Evolutionary conservation across 768 basidiomycete genomes (phyloP).

Genomic region (Suillus clintonianus): DNA sequence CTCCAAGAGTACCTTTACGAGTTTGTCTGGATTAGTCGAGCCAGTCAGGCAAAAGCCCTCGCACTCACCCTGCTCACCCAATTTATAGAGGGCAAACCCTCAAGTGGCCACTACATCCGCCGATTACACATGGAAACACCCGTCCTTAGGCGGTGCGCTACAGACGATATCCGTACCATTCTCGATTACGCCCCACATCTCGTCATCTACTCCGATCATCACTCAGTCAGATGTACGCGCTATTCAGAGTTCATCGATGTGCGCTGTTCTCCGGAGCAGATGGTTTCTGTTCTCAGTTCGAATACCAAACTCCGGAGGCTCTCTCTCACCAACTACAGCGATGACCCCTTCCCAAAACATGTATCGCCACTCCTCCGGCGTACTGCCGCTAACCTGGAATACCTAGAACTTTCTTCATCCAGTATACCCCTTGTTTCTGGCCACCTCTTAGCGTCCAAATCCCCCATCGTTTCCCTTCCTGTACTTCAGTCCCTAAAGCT

Average conservation of each 20-base stretch:
- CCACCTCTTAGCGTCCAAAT: slow-evolving; percentile 18
- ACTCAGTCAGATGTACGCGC: slow-evolving; percentile 59
- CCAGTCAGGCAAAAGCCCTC: slow-evolving; percentile 49
- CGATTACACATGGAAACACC: slow-evolving; percentile 73
- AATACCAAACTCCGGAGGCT: slow-evolving; percentile 55
- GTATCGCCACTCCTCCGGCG: slow-evolving; percentile 55
- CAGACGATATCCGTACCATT: slow-evolving; percentile 67
- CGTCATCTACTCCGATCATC: slow-evolving; percentile 62
- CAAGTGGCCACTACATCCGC: slow-evolving; percentile 54
- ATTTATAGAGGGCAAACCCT: slow-evolving; percentile 37
- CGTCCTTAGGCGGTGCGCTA: slow-evolving; percentile 60
- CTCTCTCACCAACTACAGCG: slow-evolving; percentile 75
- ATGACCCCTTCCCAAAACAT: slow-evolving; percentile 55
- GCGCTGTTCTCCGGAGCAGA: slow-evolving; percentile 52
- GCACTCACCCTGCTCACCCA: slow-evolving; percentile 46
- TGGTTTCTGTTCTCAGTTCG: slow-evolving; percentile 60
- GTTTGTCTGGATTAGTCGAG: slow-evolving; percentile 67
- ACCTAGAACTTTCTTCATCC: slow-evolving; percentile 66
- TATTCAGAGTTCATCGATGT: slow-evolving; percentile 46
- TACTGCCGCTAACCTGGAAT: slow-evolving; percentile 58
- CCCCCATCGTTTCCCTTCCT: slow-evolving; percentile 47
- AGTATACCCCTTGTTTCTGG: slow-evolving; percentile 45
- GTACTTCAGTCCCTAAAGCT: slow-evolving; percentile 68
- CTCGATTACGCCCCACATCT: slow-evolving; percentile 64
- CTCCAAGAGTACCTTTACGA: slow-evolving; percentile 62